Evolutionary conservation across 164 flowering plant species (phyloP).

Genomic region (Tinospora cordifolia): DNA sequence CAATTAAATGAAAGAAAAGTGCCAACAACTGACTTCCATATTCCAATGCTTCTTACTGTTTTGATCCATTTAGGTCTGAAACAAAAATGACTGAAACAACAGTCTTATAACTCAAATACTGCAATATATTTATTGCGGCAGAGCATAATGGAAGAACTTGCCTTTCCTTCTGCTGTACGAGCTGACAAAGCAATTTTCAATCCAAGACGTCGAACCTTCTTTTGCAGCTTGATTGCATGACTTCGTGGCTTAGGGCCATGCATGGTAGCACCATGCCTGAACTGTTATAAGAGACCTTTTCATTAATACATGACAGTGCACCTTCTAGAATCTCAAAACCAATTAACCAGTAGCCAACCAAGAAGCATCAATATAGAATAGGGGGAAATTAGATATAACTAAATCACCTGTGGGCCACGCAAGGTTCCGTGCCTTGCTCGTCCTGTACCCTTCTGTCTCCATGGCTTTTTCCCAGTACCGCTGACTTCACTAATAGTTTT

Average conservation of each 20-base stretch:
- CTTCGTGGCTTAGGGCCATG: constrained; percentile 98
- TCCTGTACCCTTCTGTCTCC: constrained; percentile 79
- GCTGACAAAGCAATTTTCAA: constrained; percentile 85
- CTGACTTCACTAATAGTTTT: constrained; percentile 94
- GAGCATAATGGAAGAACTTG: constrained; percentile 23
- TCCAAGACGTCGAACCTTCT: constrained; percentile 91
- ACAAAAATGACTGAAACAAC: not conserved
- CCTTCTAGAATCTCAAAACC: constrained; percentile 1
- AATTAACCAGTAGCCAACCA: not conserved
- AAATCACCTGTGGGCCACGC: constrained; percentile 85
- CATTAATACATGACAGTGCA: constrained; percentile 1
- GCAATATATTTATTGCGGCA: not conserved
- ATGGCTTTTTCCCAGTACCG: constrained; percentile 92
- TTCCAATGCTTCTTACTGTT: too few species aligned
- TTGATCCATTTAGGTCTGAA: too few species aligned
- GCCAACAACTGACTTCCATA: not conserved
- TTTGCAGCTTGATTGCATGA: constrained; percentile 86
- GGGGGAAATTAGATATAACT: not conserved
- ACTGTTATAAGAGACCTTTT: constrained; percentile 41
- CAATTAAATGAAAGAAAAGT: not conserved
- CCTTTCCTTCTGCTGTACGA: constrained; percentile 96
- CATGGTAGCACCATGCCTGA: constrained; percentile 74
- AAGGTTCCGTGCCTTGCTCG: constrained; percentile 87
- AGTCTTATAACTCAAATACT: not conserved
- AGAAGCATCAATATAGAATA: constrained; percentile 6